phyloP scores from a whole-genome alignment of 768 basidiomycete genomes.

The Trametopsis cervina region DNA sequence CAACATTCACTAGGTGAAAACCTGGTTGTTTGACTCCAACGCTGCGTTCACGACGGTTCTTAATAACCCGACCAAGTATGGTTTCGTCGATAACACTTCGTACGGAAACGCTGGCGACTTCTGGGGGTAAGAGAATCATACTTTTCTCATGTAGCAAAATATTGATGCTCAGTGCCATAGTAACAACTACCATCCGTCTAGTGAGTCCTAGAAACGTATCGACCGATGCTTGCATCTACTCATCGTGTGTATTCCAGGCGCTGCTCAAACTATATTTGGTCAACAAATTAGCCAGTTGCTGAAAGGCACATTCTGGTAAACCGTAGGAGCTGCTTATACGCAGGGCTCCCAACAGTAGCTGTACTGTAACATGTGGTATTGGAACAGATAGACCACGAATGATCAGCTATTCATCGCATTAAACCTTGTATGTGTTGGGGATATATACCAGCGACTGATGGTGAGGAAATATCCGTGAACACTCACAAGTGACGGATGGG shows the following conservation, averaged over 20 bases:
- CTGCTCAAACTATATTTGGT: conserved; percentile 22
- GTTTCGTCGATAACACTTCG: conserved; percentile 46
- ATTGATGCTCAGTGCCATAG: conserved; percentile 22
- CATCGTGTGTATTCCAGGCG: conserved; percentile 9
- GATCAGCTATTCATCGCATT: no score
- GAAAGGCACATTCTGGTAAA: conserved; percentile 19
- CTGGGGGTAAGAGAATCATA: conserved; percentile 40
- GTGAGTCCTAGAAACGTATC: conserved; percentile 14
- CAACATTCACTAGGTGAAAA: conserved; percentile 30
- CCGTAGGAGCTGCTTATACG: no score
- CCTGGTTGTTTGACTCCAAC: conserved; percentile 45
- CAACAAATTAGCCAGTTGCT: conserved; percentile 17
- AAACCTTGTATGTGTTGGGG: no score
- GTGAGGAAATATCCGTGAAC: no score
- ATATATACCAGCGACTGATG: no score
- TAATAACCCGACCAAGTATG: conserved; percentile 40
- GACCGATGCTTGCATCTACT: conserved; percentile 13
- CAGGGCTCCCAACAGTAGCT: no score
- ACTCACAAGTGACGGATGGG: no score
- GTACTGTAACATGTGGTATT: no score
- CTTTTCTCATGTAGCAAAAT: neutral
- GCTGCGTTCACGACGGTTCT: conserved; percentile 43
- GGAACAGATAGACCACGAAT: no score
- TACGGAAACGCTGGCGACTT: conserved; percentile 40
- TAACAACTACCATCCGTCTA: conserved; percentile 48